These are phyloP conservation scores for Beauveria caledonica DNA, from an alignment of 2,329 filamentous ascomycete genomes.

Conservation along the genomic window DNA sequence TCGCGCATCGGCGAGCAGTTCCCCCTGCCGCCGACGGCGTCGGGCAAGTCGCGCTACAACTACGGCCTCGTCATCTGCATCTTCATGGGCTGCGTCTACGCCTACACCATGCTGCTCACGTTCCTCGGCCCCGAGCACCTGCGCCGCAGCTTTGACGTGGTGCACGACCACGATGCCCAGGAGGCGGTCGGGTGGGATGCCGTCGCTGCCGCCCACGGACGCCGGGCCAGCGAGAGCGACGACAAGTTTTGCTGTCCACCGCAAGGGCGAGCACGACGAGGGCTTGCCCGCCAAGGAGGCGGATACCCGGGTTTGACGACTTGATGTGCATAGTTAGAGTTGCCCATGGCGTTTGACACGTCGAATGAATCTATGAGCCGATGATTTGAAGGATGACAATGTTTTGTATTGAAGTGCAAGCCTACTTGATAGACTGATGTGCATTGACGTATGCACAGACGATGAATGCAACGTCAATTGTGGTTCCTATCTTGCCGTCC, in stretches of 20 bases:
- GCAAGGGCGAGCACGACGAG: background rate
- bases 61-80: slow-evolving; percentile 84
- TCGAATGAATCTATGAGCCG: background rate
- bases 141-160: slow-evolving; percentile 41
- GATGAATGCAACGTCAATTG: background rate
- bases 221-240: background rate
- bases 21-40: slow-evolving; percentile 52
- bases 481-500: background rate
- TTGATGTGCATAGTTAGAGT: background rate
- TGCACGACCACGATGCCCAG: slow-evolving; percentile 38
- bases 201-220: slow-evolving; percentile 15
- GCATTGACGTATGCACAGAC: background rate
- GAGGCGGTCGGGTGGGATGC: slow-evolving; percentile 35
- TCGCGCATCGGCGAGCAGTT: slow-evolving; percentile 66
- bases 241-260: background rate
- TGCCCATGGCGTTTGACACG: background rate
- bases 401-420: background rate
- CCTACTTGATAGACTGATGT: background rate
- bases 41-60: slow-evolving; percentile 48
- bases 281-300: background rate
- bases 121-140: slow-evolving; percentile 53
- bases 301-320: background rate
- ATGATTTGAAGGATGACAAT: background rate
- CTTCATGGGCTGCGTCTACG: slow-evolving; percentile 80
- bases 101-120: slow-evolving; percentile 52